These are phyloP conservation scores for Silene coronaria DNA, from an alignment of 179 eudicot species.

Conservation along the genomic window DNA sequence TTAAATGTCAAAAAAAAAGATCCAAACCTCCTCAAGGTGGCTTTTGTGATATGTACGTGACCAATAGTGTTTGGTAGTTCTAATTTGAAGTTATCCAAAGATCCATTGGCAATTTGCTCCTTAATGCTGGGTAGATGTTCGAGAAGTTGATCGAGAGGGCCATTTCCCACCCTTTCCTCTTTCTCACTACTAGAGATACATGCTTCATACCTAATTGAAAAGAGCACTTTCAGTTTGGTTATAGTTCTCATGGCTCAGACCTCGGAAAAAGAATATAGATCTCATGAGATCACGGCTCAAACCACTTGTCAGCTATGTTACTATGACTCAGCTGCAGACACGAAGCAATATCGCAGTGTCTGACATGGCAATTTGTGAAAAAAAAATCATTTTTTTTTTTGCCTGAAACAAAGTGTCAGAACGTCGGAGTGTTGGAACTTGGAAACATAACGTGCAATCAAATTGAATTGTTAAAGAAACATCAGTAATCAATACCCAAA, in stretches of 20 bases:
- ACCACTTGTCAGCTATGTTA: background rate
- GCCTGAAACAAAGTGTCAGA: background rate
- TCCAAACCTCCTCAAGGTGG: slow-evolving; percentile 62
- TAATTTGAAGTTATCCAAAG: slow-evolving; percentile 48
- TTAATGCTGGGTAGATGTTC: slow-evolving; percentile 47
- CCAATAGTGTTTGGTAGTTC: slow-evolving; percentile 33
- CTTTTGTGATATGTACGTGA: slow-evolving; percentile 60
- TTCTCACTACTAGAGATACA: slow-evolving; percentile 41
- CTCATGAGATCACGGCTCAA: background rate
- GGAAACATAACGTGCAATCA: background rate
- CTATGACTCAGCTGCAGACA: background rate
- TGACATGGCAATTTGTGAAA: background rate
- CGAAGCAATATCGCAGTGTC: background rate
- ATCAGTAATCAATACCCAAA: background rate
- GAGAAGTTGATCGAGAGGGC: slow-evolving; percentile 50
- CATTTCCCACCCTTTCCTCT: slow-evolving; percentile 53
- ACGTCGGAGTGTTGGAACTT: background rate
- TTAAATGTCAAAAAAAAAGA: slow-evolving; percentile 7
- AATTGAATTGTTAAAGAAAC: background rate
- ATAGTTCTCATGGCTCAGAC: background rate
- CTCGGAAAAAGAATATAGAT: background rate
- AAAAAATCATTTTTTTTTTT: background rate
- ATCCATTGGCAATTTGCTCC: slow-evolving; percentile 43
- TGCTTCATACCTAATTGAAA: slow-evolving; percentile 59
- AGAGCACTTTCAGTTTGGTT: background rate